Evolutionary conservation across 2,329 filamentous ascomycete genomes (phyloP), one percentile per base, ranked within the genome.

Genomic region (Parascedosporium putredinis): DNA sequence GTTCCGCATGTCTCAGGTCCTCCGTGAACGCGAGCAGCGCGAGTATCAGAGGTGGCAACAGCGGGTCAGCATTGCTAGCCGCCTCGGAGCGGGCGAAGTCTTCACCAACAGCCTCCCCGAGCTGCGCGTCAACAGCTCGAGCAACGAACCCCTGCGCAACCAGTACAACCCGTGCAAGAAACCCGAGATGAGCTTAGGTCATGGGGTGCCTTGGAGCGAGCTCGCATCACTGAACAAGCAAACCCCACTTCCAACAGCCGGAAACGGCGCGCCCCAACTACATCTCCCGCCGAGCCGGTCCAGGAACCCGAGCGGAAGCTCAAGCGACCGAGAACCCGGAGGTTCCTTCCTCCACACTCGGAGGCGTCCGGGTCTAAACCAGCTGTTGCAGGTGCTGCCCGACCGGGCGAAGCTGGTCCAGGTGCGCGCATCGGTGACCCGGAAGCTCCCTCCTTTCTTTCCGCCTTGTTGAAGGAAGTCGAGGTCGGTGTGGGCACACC

Each of bases 131-230:
- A 83, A 52, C 75, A 83, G 43, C 69, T 83, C 45, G 76, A 80
- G 51, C 69, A 75, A 59, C 67, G 61, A 59, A 62, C 59, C 58
- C 68, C 67, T 14, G 76, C 77, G 29, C 76, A 81, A 38, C 79
- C 68, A 0, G 63, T 77, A 29, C 76, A 81, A 38, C 79, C 68
- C 0, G 63, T 68, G 14, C 66, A 80, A 33, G 86, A 94, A 64
- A 86, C 84, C 6, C 70, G 83, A 38, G 89, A 95, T 57, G 89
- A 95, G 64, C 75, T 84, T 49, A 76, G 82, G 51, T 88, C 91
- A 3, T 96, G 91, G 93, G 88, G 89, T 54, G 88, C 86, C 18
- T 83, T 97, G 54, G 90, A 96, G 57, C 86, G 84, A 63, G 89
- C 87, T 40, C 78, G 88, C 55, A 84, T 90, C 53, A 75, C 78